Base-by-base conservation (phyloP, 306 rosid genomes). In the Cucurbita moschata region DNA sequence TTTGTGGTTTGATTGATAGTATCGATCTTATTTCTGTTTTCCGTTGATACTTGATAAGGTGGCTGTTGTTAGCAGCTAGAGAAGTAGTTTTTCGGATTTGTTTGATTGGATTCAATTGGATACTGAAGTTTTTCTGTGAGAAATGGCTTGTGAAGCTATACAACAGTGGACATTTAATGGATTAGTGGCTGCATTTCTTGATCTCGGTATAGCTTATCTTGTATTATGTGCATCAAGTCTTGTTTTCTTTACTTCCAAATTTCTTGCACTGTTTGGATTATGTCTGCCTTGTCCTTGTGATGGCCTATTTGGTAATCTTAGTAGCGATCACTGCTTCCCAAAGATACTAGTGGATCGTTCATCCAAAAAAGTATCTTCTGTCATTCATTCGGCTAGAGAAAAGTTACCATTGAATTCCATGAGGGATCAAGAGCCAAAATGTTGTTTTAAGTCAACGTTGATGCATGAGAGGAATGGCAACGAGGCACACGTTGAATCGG, bases 131-230 rank as follows among this genome's bases (percentile, higher is more conserved):
- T 47, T 37, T 15, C 12, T 69, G 54, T 59, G 37, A 73, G 66
- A 81, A 79, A 83, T 83, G 89, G 54, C 74, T 10, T 77, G 83
- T 72, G 57, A 77, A 66, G 74, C 75, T 46, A 65, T 79, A 15
- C 73, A 67, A 75, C 68, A 73, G 8, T 83, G 85, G 89, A 85
- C 80, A 23, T 79, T 85, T 38, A 59, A 47, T 14, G 87, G 78
- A 53, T 77, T 81, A 51, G 87, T 81, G 60, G 87, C 82, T 72
- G 87, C 89, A 37, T 86, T 81, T 81, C 82, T 86, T 79, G 87
- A 86, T 77, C 84, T 83, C 16, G 69, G 80, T 6, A 79, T 86
- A 53, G 79, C 85, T 11, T 83, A 71, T 68, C 50, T 79, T 44
- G 72, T 83, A 42, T 81, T 86, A 5, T 79, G 80, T 64, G 87